Base-by-base conservation (phyloP, 2,329 filamentous ascomycete genomes). In the Botrytis aclada region DNA sequence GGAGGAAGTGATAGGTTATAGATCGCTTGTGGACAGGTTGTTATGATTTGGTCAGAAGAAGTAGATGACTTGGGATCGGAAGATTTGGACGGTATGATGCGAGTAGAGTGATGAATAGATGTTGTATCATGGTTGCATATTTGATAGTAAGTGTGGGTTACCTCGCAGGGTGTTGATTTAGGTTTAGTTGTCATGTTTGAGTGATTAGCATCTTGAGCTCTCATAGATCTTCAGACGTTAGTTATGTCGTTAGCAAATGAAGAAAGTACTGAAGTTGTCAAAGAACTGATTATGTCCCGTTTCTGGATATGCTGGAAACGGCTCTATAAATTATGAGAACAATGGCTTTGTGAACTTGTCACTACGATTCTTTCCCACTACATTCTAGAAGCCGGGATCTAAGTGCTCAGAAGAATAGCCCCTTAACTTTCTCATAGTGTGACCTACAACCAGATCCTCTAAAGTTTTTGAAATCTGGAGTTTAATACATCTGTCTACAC, bases 101-200 rank as follows among this genome's bases (percentile, higher is more conserved):
- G 56, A 47, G 39, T 54, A 22, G 69, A 43, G n/a, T 70, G 69
- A 34, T 34, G 32, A 70, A 71, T 25, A n/a, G 69, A 66, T 29
- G 41, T 32, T 41, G 60, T 66, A n/a, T 66, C 45, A 32, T 71
- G 69, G 60, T 71, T 66, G n/a, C 69, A 71, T 54, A 20, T 37
- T 37, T 71, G 69, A 18, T 71, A 56, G 37, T 71, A 51, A 45
- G 69, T 71, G 34, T 39, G 61, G 37, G 37, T 34, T 58, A 70
- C n/a, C 43, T 70, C 39, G 54, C 67, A 70, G 37, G 56, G 32
- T 25, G 22, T 34, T 20, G 54, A n/a, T n/a, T 20, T 61, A 29
- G 39, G n/a, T 45, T 60, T 14, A 20, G 34, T 41, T 32, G 65
- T n/a, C 65, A 69, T 69, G 7, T 56, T 69, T 32, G n/a, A n/a